Base-by-base conservation (phyloP, 805 yeast species). In the Yamadazyma laniorum region DNA sequence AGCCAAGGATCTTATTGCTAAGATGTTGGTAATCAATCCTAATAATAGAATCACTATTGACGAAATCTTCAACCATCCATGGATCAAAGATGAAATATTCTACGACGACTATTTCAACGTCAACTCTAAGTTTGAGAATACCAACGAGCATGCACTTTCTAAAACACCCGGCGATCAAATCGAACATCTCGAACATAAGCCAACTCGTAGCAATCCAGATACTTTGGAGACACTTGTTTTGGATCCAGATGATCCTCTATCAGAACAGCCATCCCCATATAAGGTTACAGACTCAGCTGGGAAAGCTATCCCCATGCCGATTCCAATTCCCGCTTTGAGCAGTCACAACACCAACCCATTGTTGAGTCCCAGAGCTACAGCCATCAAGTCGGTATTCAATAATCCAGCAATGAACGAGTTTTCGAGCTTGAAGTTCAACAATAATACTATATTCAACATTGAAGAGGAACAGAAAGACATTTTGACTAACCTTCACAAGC, bases 21-120 rank as follows among this genome's bases (percentile, higher is more conserved):
- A 75, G 50, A 68, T 85, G 58, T 65, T 85, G 45, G 80, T 82
- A 18, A 83, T 82, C 12, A 79, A 85, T 55, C 90, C 93, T 1
- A 66, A 67, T 9, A 73, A 72, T 37, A 69, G 95, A 50, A 83
- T 81, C 47, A 76, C 85, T 2, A 74, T 84, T 30, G 81, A 80
- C 33, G 81, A 85, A 44, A 67, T 85, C 19, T 65, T 84, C 49
- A 57, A 67, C 13, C 90, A 85, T 56, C 88, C 89, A 9, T 85
- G 95, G 95, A 47, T 65, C 7, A 53, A 48, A 29, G 49, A 41
- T n/a, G 45, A 41, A 19, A 31, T 25, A 12, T 41, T 46, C 17
- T 22, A 33, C 6, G 34, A 45, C 22, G 50, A 40, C 30, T 47
- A 47, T 33, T 47, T 47, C 28, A 47, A 47, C 34, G 34, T 47